Percentiles rank a stretch among this genome's conserved stretches.
Evolutionary conservation across 768 basidiomycete genomes (phyloP).

Genomic region (Dioszegia aurantiaca): DNA sequence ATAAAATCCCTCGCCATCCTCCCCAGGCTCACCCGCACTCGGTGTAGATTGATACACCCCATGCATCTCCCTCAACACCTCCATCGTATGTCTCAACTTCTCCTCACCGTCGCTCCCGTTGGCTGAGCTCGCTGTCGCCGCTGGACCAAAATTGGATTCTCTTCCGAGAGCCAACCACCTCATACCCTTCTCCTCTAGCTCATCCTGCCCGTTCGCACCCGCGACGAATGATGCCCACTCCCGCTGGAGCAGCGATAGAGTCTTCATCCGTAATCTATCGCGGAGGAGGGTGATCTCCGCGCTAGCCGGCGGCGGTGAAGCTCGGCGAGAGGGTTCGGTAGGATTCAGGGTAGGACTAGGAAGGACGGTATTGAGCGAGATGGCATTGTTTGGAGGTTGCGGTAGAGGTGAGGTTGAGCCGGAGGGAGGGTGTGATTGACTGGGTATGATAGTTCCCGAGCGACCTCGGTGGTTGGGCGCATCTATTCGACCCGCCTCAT

Average conservation of each 20-base stretch:
- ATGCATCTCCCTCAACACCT: conserved; percentile 13
- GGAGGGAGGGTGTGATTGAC: not conserved
- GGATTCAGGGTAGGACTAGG: not conserved
- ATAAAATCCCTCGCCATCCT: conserved; percentile 21
- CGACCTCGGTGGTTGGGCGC: not conserved
- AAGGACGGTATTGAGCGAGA: not conserved
- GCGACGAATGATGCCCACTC: conserved; percentile 5
- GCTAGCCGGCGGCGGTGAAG: no score
- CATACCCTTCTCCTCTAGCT: conserved; percentile 21
- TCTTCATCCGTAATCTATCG: conserved; percentile 12
- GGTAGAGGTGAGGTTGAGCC: not conserved
- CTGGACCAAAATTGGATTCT: no score
- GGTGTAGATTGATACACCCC: not conserved
- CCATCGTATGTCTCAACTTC: not conserved
- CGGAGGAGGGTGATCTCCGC: not conserved
- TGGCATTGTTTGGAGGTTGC: no score
- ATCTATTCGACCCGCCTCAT: not conserved
- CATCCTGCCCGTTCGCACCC: not conserved
- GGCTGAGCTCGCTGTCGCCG: not conserved
- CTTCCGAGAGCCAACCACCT: not conserved
- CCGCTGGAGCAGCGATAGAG: conserved; percentile 7
- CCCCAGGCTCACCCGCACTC: not conserved
- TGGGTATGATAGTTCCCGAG: not conserved
- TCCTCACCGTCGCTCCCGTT: not conserved
- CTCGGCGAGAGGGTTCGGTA: no score